Evolutionary conservation across 1,139 yeast species (phyloP).

Genomic region (Starmera stellimalicola): DNA sequence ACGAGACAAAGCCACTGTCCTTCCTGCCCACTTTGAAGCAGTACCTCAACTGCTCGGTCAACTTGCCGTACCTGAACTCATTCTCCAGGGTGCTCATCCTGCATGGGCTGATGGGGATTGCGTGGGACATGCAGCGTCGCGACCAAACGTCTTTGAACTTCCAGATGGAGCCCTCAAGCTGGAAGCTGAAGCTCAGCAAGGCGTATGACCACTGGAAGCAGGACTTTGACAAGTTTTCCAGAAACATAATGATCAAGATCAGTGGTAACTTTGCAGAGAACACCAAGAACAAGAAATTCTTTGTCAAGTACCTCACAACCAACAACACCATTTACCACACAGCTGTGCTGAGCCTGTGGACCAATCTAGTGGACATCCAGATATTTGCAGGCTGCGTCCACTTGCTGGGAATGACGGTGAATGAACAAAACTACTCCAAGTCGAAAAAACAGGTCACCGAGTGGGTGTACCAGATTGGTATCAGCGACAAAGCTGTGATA

Average conservation of each 20-base stretch:
- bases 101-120: slow-evolving; percentile 18
- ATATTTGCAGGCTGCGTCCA: slow-evolving; percentile 4
- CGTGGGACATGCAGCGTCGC: slow-evolving; percentile 14
- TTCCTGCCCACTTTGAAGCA: slow-evolving; percentile 5
- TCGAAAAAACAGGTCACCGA: slow-evolving; percentile 3
- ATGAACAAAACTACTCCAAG: slow-evolving; percentile 2
- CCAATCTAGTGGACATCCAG: slow-evolving; percentile 4
- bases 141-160: slow-evolving; percentile 1
- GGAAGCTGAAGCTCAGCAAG: slow-evolving; percentile 1
- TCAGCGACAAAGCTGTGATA: slow-evolving; percentile 12
- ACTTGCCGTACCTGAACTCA: slow-evolving; percentile 2
- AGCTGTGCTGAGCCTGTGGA: slow-evolving; percentile 8
- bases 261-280: slow-evolving; percentile 4
- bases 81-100: slow-evolving; percentile 16
- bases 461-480: slow-evolving; percentile 5
- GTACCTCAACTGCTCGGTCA: slow-evolving; percentile 5
- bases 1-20: slow-evolving; percentile 1
- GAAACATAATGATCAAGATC: slow-evolving; percentile 1
- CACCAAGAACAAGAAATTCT: slow-evolving; percentile 1
- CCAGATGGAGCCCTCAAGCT: not conserved
- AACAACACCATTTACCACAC: slow-evolving; percentile 9
- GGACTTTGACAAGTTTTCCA: slow-evolving; percentile 8
- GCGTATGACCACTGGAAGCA: slow-evolving; percentile 11
- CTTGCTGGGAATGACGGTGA: slow-evolving; percentile 1
- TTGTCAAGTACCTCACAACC: slow-evolving; percentile 6